Percentiles rank a stretch among this genome's conserved stretches.
phyloP scores from a whole-genome alignment of 108 stramenopile species.

The Skeletonema grethae region DNA sequence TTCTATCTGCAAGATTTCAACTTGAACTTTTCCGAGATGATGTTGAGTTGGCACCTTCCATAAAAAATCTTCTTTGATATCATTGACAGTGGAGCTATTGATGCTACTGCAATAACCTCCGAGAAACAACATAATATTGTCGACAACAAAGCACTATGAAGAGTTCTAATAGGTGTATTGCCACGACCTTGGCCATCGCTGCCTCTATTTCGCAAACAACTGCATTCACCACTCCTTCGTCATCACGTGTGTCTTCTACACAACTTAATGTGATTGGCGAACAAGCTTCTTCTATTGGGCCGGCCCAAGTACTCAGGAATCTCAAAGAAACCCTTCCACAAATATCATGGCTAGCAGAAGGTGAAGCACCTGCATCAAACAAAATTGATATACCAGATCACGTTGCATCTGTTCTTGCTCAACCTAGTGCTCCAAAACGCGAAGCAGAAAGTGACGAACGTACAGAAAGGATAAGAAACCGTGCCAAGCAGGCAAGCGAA shows the following conservation, averaged over 20 bases:
- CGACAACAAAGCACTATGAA: not conserved
- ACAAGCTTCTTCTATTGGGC: slow-evolving; percentile 73
- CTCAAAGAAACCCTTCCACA: slow-evolving; percentile 62
- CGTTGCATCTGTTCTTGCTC: slow-evolving; percentile 50
- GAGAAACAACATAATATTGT: not conserved
- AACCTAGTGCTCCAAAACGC: slow-evolving; percentile 68
- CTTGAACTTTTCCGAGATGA: not conserved
- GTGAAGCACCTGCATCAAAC: slow-evolving; percentile 50
- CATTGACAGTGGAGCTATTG: not conserved
- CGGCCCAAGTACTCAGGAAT: slow-evolving; percentile 59
- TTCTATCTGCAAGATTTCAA: not conserved
- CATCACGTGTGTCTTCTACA: slow-evolving; percentile 5
- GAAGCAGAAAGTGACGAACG: slow-evolving; percentile 71
- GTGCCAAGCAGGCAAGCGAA: slow-evolving; percentile 62
- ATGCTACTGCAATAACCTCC: no score
- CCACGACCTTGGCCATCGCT: not conserved
- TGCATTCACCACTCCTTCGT: not conserved
- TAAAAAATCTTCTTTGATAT: not conserved
- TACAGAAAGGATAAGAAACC: slow-evolving; percentile 58
- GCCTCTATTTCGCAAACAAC: not conserved
- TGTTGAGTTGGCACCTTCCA: not conserved
- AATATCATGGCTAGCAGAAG: slow-evolving; percentile 72
- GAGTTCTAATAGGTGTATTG: not conserved
- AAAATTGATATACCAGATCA: slow-evolving; percentile 75
- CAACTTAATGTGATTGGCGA: slow-evolving; percentile 52